These are phyloP conservation scores for Euphorbia schlechtendalii DNA, from an alignment of 441 rosid species.

Conservation along the genomic window DNA sequence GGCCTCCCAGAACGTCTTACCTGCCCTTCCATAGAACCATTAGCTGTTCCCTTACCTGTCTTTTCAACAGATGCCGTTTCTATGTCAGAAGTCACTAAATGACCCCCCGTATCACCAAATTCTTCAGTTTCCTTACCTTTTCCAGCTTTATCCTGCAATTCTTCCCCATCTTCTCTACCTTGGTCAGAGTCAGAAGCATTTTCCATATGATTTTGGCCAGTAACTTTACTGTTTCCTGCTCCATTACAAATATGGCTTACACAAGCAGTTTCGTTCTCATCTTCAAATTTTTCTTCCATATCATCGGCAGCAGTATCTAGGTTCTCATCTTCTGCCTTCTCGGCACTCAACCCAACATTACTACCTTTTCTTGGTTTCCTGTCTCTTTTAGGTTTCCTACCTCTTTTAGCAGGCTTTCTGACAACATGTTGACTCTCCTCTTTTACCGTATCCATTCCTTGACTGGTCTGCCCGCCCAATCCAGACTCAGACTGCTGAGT, in stretches of 20 bases:
- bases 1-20: conserved; percentile 12
- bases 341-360: not conserved
- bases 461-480: not conserved
- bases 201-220: too few species aligned
- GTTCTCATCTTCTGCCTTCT: not conserved
- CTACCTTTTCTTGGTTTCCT: not conserved
- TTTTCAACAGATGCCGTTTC: not conserved
- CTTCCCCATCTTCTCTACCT: not conserved
- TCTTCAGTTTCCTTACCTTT: not conserved
- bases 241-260: too few species aligned
- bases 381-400: not conserved
- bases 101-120: not conserved
- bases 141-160: not conserved
- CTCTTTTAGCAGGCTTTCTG: not conserved
- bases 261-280: not conserved
- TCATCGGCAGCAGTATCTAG: not conserved
- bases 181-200: too few species aligned
- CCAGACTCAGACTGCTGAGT: not conserved
- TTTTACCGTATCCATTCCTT: not conserved
- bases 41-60: not conserved
- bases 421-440: not conserved
- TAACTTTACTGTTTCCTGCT: too few species aligned
- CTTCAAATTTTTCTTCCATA: not conserved
- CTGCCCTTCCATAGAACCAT: conserved; percentile 3
- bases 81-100: too few species aligned